Percentiles rank a stretch among this genome's conserved stretches.
Conservation (phyloP, 176 grass and related monocot species). For the Ampelocalamus luodianensis region DNA sequence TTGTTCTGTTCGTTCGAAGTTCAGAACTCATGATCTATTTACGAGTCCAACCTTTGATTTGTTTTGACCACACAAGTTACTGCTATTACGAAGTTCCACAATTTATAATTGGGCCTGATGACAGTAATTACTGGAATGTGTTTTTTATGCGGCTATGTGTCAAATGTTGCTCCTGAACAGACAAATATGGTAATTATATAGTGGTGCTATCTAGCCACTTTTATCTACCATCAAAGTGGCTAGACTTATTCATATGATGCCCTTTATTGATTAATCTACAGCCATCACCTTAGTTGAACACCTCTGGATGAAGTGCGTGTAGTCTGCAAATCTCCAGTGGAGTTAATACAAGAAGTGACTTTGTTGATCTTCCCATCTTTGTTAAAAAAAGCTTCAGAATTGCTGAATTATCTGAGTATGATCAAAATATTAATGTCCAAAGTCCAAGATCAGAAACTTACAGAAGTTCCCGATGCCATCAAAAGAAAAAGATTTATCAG, state of each 20-base stretch:
- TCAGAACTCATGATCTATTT: background rate
- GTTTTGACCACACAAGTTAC: background rate
- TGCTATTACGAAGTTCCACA: background rate
- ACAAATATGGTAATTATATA: background rate
- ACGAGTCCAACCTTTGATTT: no score
- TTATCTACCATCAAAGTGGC: background rate
- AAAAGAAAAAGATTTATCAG: background rate
- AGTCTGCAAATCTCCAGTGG: background rate
- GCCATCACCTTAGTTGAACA: background rate
- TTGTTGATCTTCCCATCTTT: background rate
- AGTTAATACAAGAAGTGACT: background rate
- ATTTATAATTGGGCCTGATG: background rate
- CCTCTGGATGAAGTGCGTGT: background rate
- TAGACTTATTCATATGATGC: background rate
- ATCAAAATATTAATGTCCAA: background rate
- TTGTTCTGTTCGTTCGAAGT: conserved; percentile 21
- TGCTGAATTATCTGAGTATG: background rate
- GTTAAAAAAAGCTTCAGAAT: background rate
- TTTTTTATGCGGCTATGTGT: background rate
- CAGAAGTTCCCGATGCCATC: no score
- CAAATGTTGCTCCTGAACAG: conserved; percentile 4
- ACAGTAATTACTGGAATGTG: no score
- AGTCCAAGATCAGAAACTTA: background rate
- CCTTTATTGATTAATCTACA: background rate
- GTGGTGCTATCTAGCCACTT: background rate